Evolutionary conservation across 106 monocot genomes (phyloP).

Genomic region (Gastrodia elata): DNA sequence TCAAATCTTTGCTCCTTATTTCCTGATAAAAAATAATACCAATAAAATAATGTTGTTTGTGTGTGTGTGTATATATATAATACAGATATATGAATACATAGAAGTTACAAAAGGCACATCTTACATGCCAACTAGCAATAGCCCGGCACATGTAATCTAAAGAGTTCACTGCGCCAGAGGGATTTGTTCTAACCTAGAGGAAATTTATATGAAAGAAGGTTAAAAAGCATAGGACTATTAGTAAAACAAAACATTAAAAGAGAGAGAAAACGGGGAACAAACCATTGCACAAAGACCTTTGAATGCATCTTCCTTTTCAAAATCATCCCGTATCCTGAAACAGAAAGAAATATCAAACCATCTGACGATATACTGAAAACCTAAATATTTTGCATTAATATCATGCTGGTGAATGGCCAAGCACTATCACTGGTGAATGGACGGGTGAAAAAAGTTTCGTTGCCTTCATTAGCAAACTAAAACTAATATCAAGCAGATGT

Average conservation of each 20-base stretch:
- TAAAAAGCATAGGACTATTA: neutral
- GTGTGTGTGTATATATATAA: too few relatives aligned
- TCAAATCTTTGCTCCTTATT: constrained; percentile 77
- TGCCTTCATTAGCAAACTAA: too few relatives aligned
- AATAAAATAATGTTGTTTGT: neutral
- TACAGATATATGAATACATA: neutral
- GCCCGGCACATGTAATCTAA: constrained; percentile 66
- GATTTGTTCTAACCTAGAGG: constrained; percentile 74
- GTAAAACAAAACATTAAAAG: neutral
- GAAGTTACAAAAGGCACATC: constrained; percentile 5
- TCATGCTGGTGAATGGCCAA: neutral
- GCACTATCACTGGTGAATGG: neutral
- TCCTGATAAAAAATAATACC: constrained; percentile 30
- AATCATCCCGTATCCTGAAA: constrained; percentile 90
- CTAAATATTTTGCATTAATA: neutral
- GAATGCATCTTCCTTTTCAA: constrained; percentile 97
- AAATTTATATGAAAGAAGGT: constrained; percentile 2
- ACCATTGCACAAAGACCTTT: constrained; percentile 94
- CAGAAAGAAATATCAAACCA: neutral
- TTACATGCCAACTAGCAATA: constrained; percentile 95
- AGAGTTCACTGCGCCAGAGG: constrained; percentile 56
- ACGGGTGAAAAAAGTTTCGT: neutral
- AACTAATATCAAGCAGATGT: too few relatives aligned
- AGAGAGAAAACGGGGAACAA: neutral
- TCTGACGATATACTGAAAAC: neutral